phyloP scores from a whole-genome alignment of 225 moss, liverwort and hornwort genomes.

The Takakia lepidozioides region DNA sequence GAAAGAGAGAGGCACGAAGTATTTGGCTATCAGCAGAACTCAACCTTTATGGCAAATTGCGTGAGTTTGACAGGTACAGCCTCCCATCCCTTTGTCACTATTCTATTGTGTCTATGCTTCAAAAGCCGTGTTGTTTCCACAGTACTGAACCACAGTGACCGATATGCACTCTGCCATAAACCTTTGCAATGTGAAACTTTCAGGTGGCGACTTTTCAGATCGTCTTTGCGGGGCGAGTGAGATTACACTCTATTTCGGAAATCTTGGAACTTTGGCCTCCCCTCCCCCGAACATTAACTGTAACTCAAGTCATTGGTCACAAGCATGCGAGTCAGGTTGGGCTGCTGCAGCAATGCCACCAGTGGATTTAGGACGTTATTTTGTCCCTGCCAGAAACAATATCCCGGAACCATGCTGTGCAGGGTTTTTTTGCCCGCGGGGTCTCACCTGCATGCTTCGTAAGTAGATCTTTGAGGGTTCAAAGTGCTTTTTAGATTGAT shows the following conservation, averaged over 20 bases:
- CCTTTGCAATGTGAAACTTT: too few relatives aligned
- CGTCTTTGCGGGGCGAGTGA: constrained; percentile 44
- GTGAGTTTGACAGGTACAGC: too few relatives aligned
- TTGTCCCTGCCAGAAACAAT: constrained; percentile 24
- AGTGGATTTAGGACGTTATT: constrained; percentile 20
- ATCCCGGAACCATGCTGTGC: constrained; percentile 62
- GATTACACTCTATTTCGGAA: constrained; percentile 41
- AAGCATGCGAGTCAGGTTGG: constrained; percentile 58
- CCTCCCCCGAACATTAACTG: constrained; percentile 50
- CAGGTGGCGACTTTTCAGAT: constrained; percentile 35
- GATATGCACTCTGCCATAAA: too few relatives aligned
- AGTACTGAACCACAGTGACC: too few relatives aligned
- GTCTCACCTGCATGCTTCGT: constrained; percentile 97
- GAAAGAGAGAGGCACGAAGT: too few relatives aligned
- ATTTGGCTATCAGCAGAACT: too few relatives aligned
- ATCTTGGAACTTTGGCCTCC: constrained; percentile 32
- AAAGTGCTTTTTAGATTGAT: too few relatives aligned
- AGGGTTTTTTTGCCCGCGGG: constrained; percentile 91
- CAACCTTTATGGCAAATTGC: too few relatives aligned
- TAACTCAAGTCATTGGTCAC: constrained; percentile 49
- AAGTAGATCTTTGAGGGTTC: too few relatives aligned
- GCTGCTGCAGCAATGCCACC: constrained; percentile 35
- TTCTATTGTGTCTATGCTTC: too few relatives aligned
- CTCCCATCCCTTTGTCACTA: too few relatives aligned
- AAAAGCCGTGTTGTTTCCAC: too few relatives aligned